Evolutionary conservation across 495 filamentous ascomycete species (phyloP), one percentile per base, ranked within the genome.

Genomic region (Venustampulla echinocandica): DNA sequence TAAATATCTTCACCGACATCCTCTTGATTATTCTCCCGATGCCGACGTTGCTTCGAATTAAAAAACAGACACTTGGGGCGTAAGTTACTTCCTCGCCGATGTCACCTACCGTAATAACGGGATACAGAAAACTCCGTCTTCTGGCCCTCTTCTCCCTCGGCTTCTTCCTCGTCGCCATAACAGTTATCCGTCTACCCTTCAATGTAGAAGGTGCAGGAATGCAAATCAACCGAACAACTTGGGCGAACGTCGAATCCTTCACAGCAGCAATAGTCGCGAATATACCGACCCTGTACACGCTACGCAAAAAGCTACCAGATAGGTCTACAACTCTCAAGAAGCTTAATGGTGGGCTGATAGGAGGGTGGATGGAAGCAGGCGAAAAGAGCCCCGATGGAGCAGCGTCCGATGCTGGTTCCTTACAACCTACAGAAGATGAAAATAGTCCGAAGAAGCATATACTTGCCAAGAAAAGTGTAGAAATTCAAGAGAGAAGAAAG

Each of bases 231-330:
- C 61, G 69, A 13, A 69, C 58, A 1, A 54, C 68, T 1, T 70
- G 67, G 66, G 68, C 62, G 11, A 64, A 61, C 1, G 55, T 67
- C 13, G 67, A 72, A 25, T 50, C 64, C 20, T 55, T 72, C n/a
- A 61, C 63, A 14, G 65, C 69, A 15, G 58, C 64, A 21, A 64
- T 70, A 15, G 69, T 72, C 2, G 65, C 68, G 10, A 72, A 70
- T 48, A 58, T 63, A 7, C 67, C 67, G 0, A 64, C 64, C 0
- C 51, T 72, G 4, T 72, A 28, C 17, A 27, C 51, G 6, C 41
- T 54, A 20, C 51, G 61, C 37, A 51, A 48, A 5, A 17, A 9
- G 15, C 37, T 40, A 11, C 37, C 37, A 20, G 20, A 9, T n/a
- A 6, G n/a, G 18, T n/a, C 33, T 4, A 14, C 5, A n/a, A 15